phyloP scores from a whole-genome alignment of 202 grass and related monocot genomes.

The Carex arenaria region DNA sequence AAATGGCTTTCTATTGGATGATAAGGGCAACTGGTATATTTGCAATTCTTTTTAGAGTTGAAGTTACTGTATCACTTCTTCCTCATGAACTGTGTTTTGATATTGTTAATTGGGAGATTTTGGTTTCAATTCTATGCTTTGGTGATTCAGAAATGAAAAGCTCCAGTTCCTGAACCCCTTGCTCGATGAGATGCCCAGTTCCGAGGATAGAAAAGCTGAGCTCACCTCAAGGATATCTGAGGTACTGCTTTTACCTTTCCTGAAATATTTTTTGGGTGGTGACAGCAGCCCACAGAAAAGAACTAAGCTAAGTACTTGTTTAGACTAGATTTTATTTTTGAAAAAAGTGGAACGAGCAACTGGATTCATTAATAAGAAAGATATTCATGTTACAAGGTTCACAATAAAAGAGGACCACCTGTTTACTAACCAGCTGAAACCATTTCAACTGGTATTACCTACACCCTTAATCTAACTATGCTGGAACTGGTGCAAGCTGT shows the following conservation, averaged over 20 bases:
- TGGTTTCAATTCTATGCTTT: not conserved
- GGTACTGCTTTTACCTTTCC: slow-evolving; percentile 14
- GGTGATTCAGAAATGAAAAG: slow-evolving; percentile 46
- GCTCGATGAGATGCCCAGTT: slow-evolving; percentile 7
- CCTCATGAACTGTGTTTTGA: not conserved
- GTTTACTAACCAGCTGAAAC: not conserved
- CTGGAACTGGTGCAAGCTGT: not conserved
- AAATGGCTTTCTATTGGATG: too few relatives aligned
- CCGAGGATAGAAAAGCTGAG: slow-evolving; percentile 21
- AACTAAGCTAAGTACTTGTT: not conserved
- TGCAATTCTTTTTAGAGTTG: too few relatives aligned
- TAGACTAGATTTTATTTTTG: not conserved
- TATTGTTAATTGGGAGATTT: not conserved
- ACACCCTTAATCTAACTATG: not conserved
- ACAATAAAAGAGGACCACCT: not conserved
- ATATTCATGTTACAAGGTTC: not conserved
- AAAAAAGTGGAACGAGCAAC: not conserved
- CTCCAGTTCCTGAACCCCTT: slow-evolving; percentile 39
- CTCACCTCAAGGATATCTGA: slow-evolving; percentile 47
- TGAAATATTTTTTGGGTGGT: not conserved
- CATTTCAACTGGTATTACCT: not conserved
- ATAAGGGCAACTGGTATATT: too few relatives aligned
- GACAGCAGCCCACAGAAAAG: not conserved
- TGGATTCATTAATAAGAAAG: not conserved
- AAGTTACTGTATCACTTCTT: not conserved